A percentile compares a stretch with the other conserved stretches of the same genome.
Conservation (phyloP, 495 filamentous ascomycete species). For the Chaetomidium leptoderma region DNA sequence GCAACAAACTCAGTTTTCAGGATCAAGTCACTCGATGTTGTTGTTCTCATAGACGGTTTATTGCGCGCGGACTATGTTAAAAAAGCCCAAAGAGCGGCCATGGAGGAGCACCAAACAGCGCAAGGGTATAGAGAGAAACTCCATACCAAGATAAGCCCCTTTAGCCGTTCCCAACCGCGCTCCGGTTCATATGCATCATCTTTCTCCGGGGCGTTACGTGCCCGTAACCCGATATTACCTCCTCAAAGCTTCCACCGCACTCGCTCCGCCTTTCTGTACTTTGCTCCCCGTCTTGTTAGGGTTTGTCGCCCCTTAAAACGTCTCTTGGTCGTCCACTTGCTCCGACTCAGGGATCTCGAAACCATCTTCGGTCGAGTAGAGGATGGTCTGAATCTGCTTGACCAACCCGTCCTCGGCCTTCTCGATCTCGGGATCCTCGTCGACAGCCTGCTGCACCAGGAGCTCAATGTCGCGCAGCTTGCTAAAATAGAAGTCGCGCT, state of each 20-base stretch:
- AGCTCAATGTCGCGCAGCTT: constrained; percentile 96
- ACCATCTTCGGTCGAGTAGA: constrained; percentile 95
- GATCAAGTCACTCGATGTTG: background rate
- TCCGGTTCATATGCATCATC: constrained; percentile 20
- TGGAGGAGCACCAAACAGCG: constrained; percentile 20
- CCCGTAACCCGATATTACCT: constrained; percentile 1
- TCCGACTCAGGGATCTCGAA: constrained; percentile 79
- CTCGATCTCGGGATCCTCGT: constrained; percentile 84
- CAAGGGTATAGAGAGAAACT: constrained; percentile 28
- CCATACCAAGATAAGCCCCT: constrained; percentile 19
- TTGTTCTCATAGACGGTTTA: constrained; percentile 21
- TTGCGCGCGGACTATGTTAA: constrained; percentile 24
- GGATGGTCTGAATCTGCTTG: constrained; percentile 89
- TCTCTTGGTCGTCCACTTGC: constrained; percentile 66
- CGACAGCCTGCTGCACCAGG: constrained; percentile 83
- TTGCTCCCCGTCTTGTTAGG: constrained; percentile 1
- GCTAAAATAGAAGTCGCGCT: constrained; percentile 98
- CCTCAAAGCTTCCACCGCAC: constrained; percentile 6
- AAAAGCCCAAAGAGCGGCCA: constrained; percentile 23
- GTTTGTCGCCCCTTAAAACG: constrained; percentile 50
- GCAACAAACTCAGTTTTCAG: background rate
- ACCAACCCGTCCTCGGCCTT: constrained; percentile 86
- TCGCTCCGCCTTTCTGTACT: background rate
- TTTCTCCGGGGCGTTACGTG: background rate
- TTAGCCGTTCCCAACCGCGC: constrained; percentile 20